Base-by-base conservation (phyloP, 176 grass and related monocot genomes). In the Aegilops sharonensis region DNA sequence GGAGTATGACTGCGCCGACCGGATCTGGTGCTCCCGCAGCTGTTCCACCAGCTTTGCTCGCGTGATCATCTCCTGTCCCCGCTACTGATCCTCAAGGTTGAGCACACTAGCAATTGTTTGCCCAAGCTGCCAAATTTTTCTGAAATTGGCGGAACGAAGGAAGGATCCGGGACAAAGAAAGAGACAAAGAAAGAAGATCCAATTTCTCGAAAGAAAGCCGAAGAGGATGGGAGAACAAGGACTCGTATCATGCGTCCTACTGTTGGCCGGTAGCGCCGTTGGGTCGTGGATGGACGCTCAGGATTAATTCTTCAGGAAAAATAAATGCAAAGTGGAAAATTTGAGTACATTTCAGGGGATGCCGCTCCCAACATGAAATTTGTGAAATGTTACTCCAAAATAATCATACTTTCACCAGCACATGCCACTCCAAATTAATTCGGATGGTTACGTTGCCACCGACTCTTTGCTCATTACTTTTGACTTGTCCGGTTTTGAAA, bases 41-140 rank as follows among this genome's bases (percentile, higher is more conserved):
- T 95, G 93, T 71, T 98, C 96, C 63, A 89, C 96, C 68, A 98
- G 91, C 93, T 98, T 95, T 13, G 93, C 88, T 64, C 91, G 93
- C 20, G 96, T 98, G 79, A 95, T 98, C 96, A 95, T 95, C 93
- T 88, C 89, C 79, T 63, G 82, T 73, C 21, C 72, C 81, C 56
- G 13, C 63, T 24, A 36, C 43, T 75, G 52, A 72, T 67, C 50
- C 47, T 85, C 76, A 71, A 82, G n/a, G 15, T 50, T 68, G 75
- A 84, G 47, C 69, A 7, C 81, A 47, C 13, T 11, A 57, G 15
- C 29, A 56, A 29, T 86, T 52, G 17, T 63, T 17, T 63, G 68
- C 11, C 21, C 5, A 8, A 8, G 12, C 10, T 25, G 63, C 83
- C 50, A 62, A 23, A 52, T 11, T 24, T 75, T 36, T 24, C 68